These are phyloP conservation scores for Candida sojae DNA, from an alignment of 1,139 yeast genomes.

Conservation along the genomic window DNA sequence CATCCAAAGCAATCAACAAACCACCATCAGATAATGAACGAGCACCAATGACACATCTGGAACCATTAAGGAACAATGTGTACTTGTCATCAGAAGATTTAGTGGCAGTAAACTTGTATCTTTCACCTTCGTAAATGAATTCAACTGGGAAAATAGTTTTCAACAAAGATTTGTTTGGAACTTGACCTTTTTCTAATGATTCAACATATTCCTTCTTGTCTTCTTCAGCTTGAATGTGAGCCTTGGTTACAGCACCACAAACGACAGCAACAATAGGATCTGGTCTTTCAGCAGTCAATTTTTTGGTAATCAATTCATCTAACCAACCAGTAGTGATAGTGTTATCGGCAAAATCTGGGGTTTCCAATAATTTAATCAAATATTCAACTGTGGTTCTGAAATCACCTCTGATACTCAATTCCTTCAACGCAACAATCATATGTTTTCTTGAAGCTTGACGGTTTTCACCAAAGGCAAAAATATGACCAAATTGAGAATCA, in stretches of 20 bases:
- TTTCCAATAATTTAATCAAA: conserved; percentile 88
- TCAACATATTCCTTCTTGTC: conserved; percentile 67
- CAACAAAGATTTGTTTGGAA: conserved; percentile 76
- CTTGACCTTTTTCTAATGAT: conserved; percentile 92
- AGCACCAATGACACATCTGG: conserved; percentile 85
- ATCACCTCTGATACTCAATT: conserved; percentile 95
- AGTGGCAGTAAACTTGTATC: conserved; percentile 94
- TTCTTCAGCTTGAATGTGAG: conserved; percentile 77
- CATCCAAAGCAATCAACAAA: conserved; percentile 80
- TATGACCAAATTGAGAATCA: conserved; percentile 98
- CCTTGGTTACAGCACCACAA: conserved; percentile 97
- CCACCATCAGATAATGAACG: conserved; percentile 94
- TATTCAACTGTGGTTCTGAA: conserved; percentile 98
- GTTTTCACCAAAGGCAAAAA: conserved; percentile 97
- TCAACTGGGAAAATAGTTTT: conserved; percentile 91
- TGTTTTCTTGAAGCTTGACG: conserved; percentile 97
- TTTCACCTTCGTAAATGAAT: conserved; percentile 90
- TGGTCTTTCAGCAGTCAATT: conserved; percentile 95
- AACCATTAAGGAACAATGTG: conserved; percentile 90
- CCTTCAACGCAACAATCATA: conserved; percentile 98
- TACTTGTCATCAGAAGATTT: conserved; percentile 83
- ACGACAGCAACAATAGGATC: conserved; percentile 87
- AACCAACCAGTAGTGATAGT: conserved; percentile 99
- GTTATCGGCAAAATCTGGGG: conserved; percentile 94
- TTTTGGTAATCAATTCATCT: conserved; percentile 90